Evolutionary conservation across 768 basidiomycete species (phyloP), one percentile per base, ranked within the genome.

Genomic region (Pleurotus tuber-regium): DNA sequence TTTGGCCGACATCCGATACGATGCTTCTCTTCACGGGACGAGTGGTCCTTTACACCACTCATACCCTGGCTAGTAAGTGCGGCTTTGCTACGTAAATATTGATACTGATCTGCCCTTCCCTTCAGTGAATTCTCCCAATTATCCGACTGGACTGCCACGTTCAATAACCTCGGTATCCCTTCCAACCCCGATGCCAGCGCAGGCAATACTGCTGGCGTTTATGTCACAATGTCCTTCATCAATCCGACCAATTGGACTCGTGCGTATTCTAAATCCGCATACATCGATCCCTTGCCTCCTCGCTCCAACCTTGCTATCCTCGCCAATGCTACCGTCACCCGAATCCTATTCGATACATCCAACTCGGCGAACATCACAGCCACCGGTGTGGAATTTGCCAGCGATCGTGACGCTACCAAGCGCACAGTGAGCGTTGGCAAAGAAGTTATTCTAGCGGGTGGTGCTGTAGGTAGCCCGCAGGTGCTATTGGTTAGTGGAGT

Each of bases 241-340:
- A 86, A 86, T 66, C 78, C 80, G 1, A 50, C 70, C 23, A 86
- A 84, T 66, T 79, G 77, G 70, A 84, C 82, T 10, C 76, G 85
- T 40, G 82, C 79, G 1, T 86, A 86, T 66, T 72, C 84, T n/a
- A 74, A 77, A 52, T 76, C 82, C 0, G 84, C 78, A 2, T 86
- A 86, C 70, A 80, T 85, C 63, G 80, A 83, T 64, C 70, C 80
- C 2, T 67, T 82, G 12, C 77, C 82, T 2, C 74, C 78, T 6
- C 72, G 82, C 29, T 47, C 73, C 50, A 87, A 85, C 61, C 69
- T 86, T 31, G 77, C 78, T 58, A 78, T 86, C 51, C 70, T 86
- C 16, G 68, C 79, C 4, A 73, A 78, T 55, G 68, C 76, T 26
- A 82, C 78, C 19, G 84, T 82, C 41, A 79, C 81, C 0, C 70